Conservation (phyloP, 164 flowering plant species). For the Santalum album region DNA sequence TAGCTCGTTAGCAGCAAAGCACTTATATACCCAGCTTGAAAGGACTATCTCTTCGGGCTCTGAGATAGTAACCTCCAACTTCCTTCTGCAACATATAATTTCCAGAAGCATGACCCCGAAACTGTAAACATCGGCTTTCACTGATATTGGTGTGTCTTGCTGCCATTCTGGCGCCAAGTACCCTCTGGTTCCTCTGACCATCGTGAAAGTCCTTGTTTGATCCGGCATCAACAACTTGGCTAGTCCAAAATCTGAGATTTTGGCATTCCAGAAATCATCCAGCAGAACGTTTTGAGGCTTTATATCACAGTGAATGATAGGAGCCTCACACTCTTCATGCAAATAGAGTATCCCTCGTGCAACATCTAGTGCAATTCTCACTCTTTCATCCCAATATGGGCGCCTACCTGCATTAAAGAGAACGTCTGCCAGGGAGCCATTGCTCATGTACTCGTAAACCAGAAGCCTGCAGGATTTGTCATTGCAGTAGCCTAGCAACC, state of each 20-base stretch:
- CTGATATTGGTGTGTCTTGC: constrained; percentile 3
- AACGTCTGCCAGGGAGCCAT: constrained; percentile 7
- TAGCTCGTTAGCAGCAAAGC: background rate
- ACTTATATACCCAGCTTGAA: background rate
- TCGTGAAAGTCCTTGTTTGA: constrained; percentile 5
- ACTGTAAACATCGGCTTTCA: constrained; percentile 14
- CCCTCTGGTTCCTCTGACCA: constrained; percentile 12
- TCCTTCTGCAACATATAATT: constrained; percentile 10
- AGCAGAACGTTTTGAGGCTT: constrained; percentile 13
- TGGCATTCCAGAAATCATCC: background rate
- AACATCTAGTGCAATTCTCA: constrained; percentile 1
- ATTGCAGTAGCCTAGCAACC: constrained; percentile 12
- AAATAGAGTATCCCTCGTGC: constrained; percentile 11
- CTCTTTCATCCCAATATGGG: constrained; percentile 10
- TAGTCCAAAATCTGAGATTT: constrained; percentile 13
- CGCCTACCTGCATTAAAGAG: background rate
- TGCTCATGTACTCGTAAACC: constrained; percentile 18
- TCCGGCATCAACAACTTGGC: constrained; percentile 6
- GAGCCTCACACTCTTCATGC: constrained; percentile 10
- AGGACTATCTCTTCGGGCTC: background rate
- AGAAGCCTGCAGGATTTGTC: constrained; percentile 10
- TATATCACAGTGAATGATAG: constrained; percentile 13
- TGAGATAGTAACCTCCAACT: background rate
- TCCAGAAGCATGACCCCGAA: constrained; percentile 11
- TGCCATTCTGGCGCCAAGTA: constrained; percentile 16